A percentile compares a stretch with the other conserved stretches of the same genome.
Conservation (phyloP, 176 grass and related monocot species). For the sorghum (Sorghum bicolor) region DNA sequence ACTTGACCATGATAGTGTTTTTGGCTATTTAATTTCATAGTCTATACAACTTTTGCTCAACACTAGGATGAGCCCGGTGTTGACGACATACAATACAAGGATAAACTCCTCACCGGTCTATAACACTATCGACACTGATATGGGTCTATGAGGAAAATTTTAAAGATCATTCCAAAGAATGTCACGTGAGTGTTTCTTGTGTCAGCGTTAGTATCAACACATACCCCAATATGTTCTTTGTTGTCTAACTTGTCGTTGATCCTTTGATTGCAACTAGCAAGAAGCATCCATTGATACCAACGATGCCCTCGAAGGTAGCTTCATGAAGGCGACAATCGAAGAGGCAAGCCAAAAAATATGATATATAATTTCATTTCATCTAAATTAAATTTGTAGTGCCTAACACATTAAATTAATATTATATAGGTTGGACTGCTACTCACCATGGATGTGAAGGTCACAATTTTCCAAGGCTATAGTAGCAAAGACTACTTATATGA, state of each 20-base stretch:
- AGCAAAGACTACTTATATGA: not conserved
- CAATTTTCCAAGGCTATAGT: conserved; percentile 51
- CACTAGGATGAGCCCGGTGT: no score
- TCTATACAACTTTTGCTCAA: no score
- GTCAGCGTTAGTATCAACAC: no score
- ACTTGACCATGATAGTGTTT: no score
- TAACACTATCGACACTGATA: no score
- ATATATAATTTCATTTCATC: not conserved
- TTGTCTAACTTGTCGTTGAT: not conserved
- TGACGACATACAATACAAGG: no score
- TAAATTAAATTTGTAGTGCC: not conserved
- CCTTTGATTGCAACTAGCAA: conserved; percentile 11
- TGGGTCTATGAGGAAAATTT: no score
- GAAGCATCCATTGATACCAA: conserved; percentile 1
- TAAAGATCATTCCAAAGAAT: no score
- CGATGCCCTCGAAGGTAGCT: conserved; percentile 19
- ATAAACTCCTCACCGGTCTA: no score
- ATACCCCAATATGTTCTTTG: not conserved
- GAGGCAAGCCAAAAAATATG: conserved; percentile 19
- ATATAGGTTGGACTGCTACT: conserved; percentile 43
- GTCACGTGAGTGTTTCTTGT: no score
- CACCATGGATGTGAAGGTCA: conserved; percentile 38
- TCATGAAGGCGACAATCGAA: conserved; percentile 67
- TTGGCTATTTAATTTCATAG: no score
- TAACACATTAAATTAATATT: not conserved